Percentiles rank a stretch among this genome's conserved stretches.
These are phyloP conservation scores for Magnaporthiopsis incrustans DNA, from an alignment of 2,329 filamentous ascomycete genomes.

Conservation along the genomic window DNA sequence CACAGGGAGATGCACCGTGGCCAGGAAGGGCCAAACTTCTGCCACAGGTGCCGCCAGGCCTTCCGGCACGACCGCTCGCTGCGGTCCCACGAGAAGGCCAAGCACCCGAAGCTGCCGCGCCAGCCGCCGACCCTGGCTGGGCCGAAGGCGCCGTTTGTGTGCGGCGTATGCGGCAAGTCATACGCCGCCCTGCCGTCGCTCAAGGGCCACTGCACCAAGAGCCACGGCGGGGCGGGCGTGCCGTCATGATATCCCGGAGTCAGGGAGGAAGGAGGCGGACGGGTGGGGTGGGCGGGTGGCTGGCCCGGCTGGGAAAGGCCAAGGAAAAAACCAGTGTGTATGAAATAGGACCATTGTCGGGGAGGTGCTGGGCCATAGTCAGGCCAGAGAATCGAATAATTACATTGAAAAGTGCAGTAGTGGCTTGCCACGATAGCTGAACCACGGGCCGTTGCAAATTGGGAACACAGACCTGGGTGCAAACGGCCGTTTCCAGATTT, in stretches of 20 bases:
- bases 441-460: no score
- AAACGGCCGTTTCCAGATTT: no score
- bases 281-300: neutral
- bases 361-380: neutral
- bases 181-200: neutral
- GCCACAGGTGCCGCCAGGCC: neutral
- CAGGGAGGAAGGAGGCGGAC: neutral
- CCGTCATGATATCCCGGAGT: neutral
- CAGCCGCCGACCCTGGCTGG: no score
- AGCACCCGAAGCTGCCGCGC: neutral
- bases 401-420: neutral
- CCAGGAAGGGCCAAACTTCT: neutral
- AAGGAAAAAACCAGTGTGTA: neutral
- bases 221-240: neutral
- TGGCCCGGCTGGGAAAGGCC: neutral
- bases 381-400: neutral
- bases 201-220: neutral
- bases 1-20: neutral
- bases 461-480: no score
- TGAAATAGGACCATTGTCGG: neutral
- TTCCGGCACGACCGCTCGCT: neutral
- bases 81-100: neutral
- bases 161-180: neutral
- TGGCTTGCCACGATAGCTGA: no score
- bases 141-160: neutral